Base-by-base conservation (phyloP, 305 asterid genomes). In the Plantago coronopus region DNA sequence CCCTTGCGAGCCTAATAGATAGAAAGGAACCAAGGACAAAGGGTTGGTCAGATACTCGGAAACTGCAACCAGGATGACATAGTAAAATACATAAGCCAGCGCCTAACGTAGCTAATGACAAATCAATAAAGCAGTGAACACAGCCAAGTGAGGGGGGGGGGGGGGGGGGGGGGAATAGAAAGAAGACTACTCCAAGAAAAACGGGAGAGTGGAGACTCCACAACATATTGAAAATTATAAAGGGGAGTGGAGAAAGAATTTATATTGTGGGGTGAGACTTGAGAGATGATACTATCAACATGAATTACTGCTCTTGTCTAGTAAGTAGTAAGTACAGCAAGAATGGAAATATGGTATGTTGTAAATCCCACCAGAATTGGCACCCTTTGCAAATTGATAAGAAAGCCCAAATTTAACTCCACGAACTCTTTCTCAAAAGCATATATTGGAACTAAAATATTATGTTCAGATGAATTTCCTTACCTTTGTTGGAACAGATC, bases 401-500 rank as follows among this genome's bases (percentile, higher is more conserved):
- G 48, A 51, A 51, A 53, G 44, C 25, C 40, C 21, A 13, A 54
- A 47, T 27, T 65, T 31, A 46, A 23, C 29, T 54, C 57, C 57
- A 16, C 27, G n/a, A 18, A 62, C 49, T 58, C 68, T 67, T 48
- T 56, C 64, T 21, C 54, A 66, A 18, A 49, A 31, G 48, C 45
- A 31, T 57, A 51, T 63, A 38, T 40, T 64, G 51, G 49, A 50
- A 61, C 37, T 23, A 37, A 67, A 57, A 22, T 38, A 47, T 20
- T 45, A 40, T 57, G 51, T 38, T 3, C 3, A 12, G 59, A 54
- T 17, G 23, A 53, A 58, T 27, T 17, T 25, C 61, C 38, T 59
- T 83, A 90, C 99, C 96, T 94, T 94, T 34, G 94, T 90, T 55
- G 99, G 97, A 75, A 81, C 83, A 62, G 99, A 94, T 58, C 99